Evolutionary conservation across 148 eudicot species (phyloP).

Genomic region (Rhododendron ferrugineum): DNA sequence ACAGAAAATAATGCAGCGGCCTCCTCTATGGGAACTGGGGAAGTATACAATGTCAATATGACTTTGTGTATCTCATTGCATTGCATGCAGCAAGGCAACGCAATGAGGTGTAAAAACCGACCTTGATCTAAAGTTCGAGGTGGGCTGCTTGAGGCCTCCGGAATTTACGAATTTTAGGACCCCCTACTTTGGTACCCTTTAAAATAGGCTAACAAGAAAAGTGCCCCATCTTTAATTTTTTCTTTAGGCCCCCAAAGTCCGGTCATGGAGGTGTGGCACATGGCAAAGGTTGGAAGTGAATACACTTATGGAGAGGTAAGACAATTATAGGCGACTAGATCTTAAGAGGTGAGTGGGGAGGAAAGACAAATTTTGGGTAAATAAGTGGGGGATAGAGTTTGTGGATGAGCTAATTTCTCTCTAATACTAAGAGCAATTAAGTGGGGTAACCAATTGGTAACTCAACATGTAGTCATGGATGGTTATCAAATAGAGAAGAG

Average conservation of each 20-base stretch:
- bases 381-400: background rate
- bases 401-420: background rate
- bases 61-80: no score
- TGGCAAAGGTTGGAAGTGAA: background rate
- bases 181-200: no score
- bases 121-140: no score
- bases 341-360: background rate
- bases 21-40: no score
- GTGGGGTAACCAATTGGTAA: background rate
- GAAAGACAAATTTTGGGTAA: background rate
- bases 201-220: no score
- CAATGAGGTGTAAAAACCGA: no score
- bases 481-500: background rate
- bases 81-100: no score
- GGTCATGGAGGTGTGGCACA: background rate
- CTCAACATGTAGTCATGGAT: conserved; percentile 5
- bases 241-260: background rate
- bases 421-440: background rate
- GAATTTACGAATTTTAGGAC: no score
- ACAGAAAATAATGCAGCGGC: no score
- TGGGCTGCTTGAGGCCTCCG: no score
- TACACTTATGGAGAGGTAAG: background rate
- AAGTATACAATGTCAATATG: no score
- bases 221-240: background rate
- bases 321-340: background rate